Conservation (phyloP, 805 yeast genomes). For the Yamadazyma olivae region DNA sequence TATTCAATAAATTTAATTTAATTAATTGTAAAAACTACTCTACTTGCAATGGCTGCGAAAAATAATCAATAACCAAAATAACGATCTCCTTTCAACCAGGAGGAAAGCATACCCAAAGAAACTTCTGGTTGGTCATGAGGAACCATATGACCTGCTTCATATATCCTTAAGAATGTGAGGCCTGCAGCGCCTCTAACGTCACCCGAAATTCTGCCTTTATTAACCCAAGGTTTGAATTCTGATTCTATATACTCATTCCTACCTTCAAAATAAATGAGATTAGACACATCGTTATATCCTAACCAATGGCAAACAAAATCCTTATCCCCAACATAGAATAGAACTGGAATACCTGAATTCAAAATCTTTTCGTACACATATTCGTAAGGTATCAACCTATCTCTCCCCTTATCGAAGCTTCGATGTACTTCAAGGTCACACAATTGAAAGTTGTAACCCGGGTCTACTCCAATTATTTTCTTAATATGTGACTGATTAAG, state of each 20-base stretch:
- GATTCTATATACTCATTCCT: conserved; percentile 14
- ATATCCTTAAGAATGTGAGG: conserved; percentile 34
- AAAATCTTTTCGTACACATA: conserved; percentile 43
- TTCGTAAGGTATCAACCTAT: conserved; percentile 62
- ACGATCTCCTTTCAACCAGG: conserved; percentile 27
- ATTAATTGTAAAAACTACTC: too few species aligned
- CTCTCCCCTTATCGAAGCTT: conserved; percentile 49
- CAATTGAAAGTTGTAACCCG: conserved; percentile 33
- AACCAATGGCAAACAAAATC: conserved; percentile 91
- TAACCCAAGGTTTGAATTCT: conserved; percentile 36
- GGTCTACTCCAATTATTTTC: conserved; percentile 49
- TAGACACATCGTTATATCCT: conserved; percentile 65
- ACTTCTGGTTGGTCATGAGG: conserved; percentile 36
- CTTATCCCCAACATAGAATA: conserved; percentile 89
- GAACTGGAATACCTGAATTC: conserved; percentile 63
- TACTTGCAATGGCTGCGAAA: too few species aligned
- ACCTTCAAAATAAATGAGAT: conserved; percentile 15
- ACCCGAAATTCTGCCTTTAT: conserved; percentile 27
- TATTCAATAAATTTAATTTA: too few species aligned
- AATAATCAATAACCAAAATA: conserved; percentile 8
- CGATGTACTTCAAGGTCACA: conserved; percentile 44
- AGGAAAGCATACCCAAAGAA: conserved; percentile 33
- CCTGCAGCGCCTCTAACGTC: conserved; percentile 29
- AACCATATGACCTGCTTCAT: conserved; percentile 39
- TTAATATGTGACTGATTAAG: conserved; percentile 51